Percentiles rank a stretch among this genome's conserved stretches.
phyloP scores from a whole-genome alignment of 768 basidiomycete genomes.

The Suillus lakei region DNA sequence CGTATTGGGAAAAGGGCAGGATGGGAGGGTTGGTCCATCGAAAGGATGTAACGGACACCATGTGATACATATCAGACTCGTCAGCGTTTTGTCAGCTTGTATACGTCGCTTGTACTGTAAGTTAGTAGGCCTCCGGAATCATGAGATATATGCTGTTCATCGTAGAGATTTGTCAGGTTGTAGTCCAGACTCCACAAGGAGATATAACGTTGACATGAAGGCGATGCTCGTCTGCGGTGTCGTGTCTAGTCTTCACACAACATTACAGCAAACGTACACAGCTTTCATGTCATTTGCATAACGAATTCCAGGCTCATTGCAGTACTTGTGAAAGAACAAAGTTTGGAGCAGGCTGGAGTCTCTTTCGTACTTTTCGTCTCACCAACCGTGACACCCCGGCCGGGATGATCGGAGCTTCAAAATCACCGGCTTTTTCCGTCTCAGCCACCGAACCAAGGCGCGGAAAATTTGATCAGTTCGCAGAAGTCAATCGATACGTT shows the following conservation, averaged over 20 bases:
- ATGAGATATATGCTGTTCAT: background rate
- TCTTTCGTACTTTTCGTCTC: background rate
- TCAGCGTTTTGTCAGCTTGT: background rate
- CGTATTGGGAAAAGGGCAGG: slow-evolving; percentile 44
- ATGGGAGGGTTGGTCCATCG: slow-evolving; percentile 45
- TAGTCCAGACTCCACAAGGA: background rate
- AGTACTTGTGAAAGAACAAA: background rate
- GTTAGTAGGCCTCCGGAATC: background rate
- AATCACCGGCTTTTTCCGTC: slow-evolving; percentile 22
- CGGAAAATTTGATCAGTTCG: slow-evolving; percentile 21
- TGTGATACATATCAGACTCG: background rate
- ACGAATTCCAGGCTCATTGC: background rate
- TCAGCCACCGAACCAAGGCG: slow-evolving; percentile 12
- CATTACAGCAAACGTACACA: background rate
- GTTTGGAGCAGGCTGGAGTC: background rate
- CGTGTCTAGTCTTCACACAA: background rate
- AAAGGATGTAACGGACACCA: background rate
- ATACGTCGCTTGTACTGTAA: background rate
- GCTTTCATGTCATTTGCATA: background rate
- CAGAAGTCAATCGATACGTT: slow-evolving; percentile 16
- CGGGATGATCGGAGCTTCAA: slow-evolving; percentile 31
- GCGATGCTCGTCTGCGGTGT: background rate
- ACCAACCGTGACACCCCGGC: no score
- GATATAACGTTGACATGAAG: background rate
- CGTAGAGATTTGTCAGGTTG: background rate